Conservation (phyloP, 345 rosid genomes). For the Iberis pinnata region DNA sequence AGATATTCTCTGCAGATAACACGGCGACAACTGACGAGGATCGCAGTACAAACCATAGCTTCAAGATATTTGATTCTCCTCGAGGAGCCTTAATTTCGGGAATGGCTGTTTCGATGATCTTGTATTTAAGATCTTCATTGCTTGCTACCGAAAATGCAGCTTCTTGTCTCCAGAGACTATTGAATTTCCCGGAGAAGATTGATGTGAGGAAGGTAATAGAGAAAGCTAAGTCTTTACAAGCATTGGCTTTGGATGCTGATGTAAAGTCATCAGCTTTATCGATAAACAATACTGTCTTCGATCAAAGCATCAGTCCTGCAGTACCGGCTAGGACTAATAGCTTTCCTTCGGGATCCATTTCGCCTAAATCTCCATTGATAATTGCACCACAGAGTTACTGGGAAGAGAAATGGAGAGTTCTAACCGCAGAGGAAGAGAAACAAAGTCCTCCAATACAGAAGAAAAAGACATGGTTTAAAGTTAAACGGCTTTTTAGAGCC, state of each 20-base stretch:
- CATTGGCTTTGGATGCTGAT: constrained; percentile 48
- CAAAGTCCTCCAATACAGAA: constrained; percentile 32
- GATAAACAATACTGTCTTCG: constrained; percentile 13
- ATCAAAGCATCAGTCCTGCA: constrained; percentile 26
- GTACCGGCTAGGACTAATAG: constrained; percentile 40
- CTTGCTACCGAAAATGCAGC: constrained; percentile 90
- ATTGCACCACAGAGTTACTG: constrained; percentile 76
- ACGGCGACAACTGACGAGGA: constrained; percentile 22
- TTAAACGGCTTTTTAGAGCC: constrained; percentile 52
- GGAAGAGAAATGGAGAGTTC: constrained; percentile 90
- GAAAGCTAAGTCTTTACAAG: constrained; percentile 72
- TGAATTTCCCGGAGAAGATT: constrained; percentile 71
- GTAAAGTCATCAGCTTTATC: constrained; percentile 29
- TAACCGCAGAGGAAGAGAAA: constrained; percentile 64
- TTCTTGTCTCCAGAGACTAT: constrained; percentile 77
- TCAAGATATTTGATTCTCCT: constrained; percentile 51
- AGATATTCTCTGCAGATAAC: constrained; percentile 71
- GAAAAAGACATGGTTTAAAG: constrained; percentile 73
- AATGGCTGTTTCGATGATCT: constrained; percentile 82
- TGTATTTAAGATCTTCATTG: constrained; percentile 72
- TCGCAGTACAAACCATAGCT: constrained; percentile 34
- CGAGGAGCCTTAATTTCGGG: constrained; percentile 72
- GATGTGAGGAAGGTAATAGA: constrained; percentile 52
- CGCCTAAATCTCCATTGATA: constrained; percentile 55
- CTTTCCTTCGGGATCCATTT: constrained; percentile 45